phyloP scores from a whole-genome alignment of 2,329 filamentous ascomycete species.

The Diplodia intermedia region DNA sequence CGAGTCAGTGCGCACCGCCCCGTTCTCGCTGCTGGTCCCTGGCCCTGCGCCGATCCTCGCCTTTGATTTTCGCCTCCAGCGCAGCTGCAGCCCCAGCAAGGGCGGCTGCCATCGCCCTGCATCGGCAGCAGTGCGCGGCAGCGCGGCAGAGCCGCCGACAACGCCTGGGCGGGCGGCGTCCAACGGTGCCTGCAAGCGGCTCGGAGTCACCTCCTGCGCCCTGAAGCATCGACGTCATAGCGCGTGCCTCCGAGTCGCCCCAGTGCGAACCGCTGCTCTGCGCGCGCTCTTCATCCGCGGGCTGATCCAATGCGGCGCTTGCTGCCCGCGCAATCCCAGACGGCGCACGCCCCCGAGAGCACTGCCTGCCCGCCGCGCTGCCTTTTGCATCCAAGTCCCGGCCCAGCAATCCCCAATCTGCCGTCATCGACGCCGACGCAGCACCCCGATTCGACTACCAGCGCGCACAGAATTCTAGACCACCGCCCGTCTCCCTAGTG shows the following conservation, averaged over 20 bases:
- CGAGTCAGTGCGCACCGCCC: slow-evolving; percentile 5
- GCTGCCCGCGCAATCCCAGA: slow-evolving; percentile 12
- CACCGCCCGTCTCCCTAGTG: slow-evolving; percentile 26
- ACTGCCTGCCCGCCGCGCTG: slow-evolving; percentile 6
- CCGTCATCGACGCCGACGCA: slow-evolving; percentile 18
- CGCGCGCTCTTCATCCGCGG: not conserved
- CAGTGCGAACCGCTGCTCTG: slow-evolving; percentile 9
- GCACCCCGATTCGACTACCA: slow-evolving; percentile 23
- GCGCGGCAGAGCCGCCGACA: not conserved
- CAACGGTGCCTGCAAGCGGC: slow-evolving; percentile 14
- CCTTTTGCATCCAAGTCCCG: slow-evolving; percentile 14
- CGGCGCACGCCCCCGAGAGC: slow-evolving; percentile 15
- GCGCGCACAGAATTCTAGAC: slow-evolving; percentile 28
- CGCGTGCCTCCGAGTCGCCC: not conserved
- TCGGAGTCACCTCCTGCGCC: slow-evolving; percentile 17
- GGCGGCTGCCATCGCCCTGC: slow-evolving; percentile 19
- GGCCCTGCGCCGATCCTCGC: slow-evolving; percentile 20
- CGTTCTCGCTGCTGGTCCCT: slow-evolving; percentile 28
- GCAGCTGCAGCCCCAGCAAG: slow-evolving; percentile 16
- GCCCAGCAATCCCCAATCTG: slow-evolving; percentile 21
- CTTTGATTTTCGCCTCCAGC: slow-evolving; percentile 10
- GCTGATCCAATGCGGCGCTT: slow-evolving; percentile 5
- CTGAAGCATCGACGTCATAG: slow-evolving; percentile 17
- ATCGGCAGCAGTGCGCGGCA: not conserved
- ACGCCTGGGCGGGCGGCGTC: not conserved